These are phyloP conservation scores for Trichoderma afroharzianum DNA, from an alignment of 2,329 filamentous ascomycete genomes.

Conservation along the genomic window DNA sequence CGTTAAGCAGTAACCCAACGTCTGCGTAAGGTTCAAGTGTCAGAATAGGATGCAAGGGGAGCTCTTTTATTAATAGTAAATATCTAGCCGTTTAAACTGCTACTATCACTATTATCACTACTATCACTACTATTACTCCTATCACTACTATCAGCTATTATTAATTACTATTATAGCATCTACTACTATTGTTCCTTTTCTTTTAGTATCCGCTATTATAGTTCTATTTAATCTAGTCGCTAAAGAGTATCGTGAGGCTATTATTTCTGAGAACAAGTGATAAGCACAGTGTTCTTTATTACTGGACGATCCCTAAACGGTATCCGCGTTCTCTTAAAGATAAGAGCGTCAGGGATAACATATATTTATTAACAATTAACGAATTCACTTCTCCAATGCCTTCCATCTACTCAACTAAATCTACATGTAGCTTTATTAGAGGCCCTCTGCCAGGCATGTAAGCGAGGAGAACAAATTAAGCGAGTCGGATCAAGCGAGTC, in stretches of 20 bases:
- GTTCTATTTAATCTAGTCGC: too few relatives aligned
- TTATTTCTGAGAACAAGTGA: neutral
- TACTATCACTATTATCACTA: too few relatives aligned
- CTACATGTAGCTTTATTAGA: neutral
- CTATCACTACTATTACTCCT: too few relatives aligned
- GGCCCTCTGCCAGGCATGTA: neutral
- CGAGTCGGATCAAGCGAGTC: neutral
- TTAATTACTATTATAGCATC: too few relatives aligned
- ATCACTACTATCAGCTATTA: too few relatives aligned
- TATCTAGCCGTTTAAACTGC: too few relatives aligned
- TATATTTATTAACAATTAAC: neutral
- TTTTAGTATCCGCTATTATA: neutral
- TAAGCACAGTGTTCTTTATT: neutral
- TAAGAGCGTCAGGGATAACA: neutral
- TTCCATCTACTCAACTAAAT: neutral
- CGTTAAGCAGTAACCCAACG: too few relatives aligned
- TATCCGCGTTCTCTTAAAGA: neutral
- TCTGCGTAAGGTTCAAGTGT: too few relatives aligned
- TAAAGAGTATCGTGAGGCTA: neutral
- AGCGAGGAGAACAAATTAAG: neutral
- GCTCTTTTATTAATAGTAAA: too few relatives aligned
- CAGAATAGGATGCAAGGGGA: too few relatives aligned
- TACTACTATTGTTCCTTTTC: too few relatives aligned
- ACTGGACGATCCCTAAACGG: neutral
- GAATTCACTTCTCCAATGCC: neutral